Evolutionary conservation across 1,139 yeast species (phyloP).

Genomic region (Hyphopichia burtonii): DNA sequence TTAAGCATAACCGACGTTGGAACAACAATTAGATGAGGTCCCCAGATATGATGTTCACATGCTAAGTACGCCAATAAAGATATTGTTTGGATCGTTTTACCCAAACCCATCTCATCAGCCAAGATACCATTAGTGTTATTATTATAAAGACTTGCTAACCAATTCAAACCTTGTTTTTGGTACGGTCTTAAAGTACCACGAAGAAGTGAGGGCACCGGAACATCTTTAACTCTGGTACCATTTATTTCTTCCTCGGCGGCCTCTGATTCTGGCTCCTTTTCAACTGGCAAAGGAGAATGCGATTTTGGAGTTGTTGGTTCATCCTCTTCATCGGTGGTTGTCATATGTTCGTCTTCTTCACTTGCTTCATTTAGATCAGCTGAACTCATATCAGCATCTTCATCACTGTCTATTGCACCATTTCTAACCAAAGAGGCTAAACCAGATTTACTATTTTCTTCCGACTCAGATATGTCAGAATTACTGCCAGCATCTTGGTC

Average conservation of each 20-base stretch:
- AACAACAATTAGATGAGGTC: conserved; percentile 94
- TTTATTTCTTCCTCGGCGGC: conserved; percentile 37
- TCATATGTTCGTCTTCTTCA: conserved; percentile 22
- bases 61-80: conserved; percentile 85
- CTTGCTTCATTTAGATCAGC: conserved; percentile 16
- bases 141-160: conserved; percentile 93
- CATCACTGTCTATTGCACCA: conserved; percentile 10
- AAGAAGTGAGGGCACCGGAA: conserved; percentile 63
- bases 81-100: conserved; percentile 95
- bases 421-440: conserved; percentile 21
- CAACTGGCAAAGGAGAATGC: conserved; percentile 7
- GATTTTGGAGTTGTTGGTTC: conserved; percentile 28
- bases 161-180: conserved; percentile 94
- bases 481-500: conserved; percentile 9
- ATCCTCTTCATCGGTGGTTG: conserved; percentile 25
- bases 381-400: conserved; percentile 6
- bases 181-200: conserved; percentile 86
- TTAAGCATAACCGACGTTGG: conserved; percentile 98
- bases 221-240: conserved; percentile 61
- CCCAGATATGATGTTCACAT: conserved; percentile 93
- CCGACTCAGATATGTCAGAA: conserved; percentile 1
- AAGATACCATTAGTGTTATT: conserved; percentile 93
- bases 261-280: conserved; percentile 15
- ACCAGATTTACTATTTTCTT: conserved; percentile 12
- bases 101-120: conserved; percentile 99